Base-by-base conservation (phyloP, 2,329 filamentous ascomycete genomes). In the Hirsutella thompsonii region DNA sequence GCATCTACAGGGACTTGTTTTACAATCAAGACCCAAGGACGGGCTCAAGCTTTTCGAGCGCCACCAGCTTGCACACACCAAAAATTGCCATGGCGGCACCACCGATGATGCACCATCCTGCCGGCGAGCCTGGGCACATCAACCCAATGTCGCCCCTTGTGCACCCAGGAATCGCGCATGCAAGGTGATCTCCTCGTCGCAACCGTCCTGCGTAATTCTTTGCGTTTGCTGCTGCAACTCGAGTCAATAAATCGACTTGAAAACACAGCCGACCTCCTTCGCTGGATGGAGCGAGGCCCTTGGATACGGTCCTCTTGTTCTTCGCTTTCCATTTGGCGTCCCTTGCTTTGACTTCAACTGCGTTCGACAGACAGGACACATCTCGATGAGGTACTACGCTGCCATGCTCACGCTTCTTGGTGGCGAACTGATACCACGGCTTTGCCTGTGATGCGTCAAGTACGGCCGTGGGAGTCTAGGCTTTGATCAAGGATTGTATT, bases 1-100 rank as follows among this genome's bases (percentile, higher is more conserved):
- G 67, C 6, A 54, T 78, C 4, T 61, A 72, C 38, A 55, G 62
- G n/a, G 61, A 68, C 26, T 57, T 75, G n/a, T 65, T 64, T 26
- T 26, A 11, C 26, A 44, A 33, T 8, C 46, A 46, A 26, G 59
- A 63, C 26, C 41, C 49, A 3, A 50, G 53, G 37, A 47, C 51
- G 10, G 53, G 52, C 42, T 61, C 62, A n/a, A 68, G 63, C 51
- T 68, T 69, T 49, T 68, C 66, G 8, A 67, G 62, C 47, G 52
- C 57, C 32, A 49, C 57, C 8, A 63, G 59, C 45, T 36, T 48
- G 18, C 44, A 47, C 3, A 52, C 51, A 8, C 49, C 48, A 3
- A 49, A 47, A 36, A 41, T 51, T 14, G 36, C 39, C 2, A 46
- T 50, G 42, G 40, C 44, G 34, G 50, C 46, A 6, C 45, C 46